These are phyloP conservation scores for Monosporascus sp. DNA, from an alignment of 2,329 filamentous ascomycete genomes.

Conservation along the genomic window DNA sequence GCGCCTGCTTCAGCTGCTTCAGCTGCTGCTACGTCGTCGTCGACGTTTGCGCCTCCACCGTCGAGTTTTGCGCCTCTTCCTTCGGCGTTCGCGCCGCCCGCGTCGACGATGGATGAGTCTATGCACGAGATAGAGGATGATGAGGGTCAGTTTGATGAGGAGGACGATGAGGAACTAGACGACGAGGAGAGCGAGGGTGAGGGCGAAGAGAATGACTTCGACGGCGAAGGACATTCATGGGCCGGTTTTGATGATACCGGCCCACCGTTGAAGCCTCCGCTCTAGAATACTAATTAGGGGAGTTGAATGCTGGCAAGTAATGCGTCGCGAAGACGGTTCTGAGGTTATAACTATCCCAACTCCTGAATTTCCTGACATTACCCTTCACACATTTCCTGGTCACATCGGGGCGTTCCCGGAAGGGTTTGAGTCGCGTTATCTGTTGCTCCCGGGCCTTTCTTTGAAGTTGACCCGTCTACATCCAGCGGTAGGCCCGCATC, in stretches of 20 bases:
- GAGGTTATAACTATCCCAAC: too few species aligned
- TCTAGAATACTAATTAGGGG: background rate
- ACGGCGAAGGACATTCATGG: slow-evolving; percentile 9
- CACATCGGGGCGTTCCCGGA: too few species aligned
- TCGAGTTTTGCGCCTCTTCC: too few species aligned
- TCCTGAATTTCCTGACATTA: too few species aligned
- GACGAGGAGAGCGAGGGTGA: slow-evolving; percentile 2
- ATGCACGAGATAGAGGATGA: background rate
- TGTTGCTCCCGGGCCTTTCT: too few species aligned
- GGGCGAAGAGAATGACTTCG: slow-evolving; percentile 9
- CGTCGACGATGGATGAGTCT: background rate
- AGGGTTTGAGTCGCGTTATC: too few species aligned
- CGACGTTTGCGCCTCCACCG: too few species aligned
- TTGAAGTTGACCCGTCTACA: too few species aligned
- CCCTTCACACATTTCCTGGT: too few species aligned
- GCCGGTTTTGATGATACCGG: slow-evolving; percentile 8
- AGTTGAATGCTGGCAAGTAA: too few species aligned
- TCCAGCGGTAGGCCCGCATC: too few species aligned
- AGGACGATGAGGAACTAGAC: slow-evolving; percentile 1
- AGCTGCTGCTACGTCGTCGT: background rate
- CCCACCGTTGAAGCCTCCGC: slow-evolving; percentile 12
- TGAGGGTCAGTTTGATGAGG: background rate
- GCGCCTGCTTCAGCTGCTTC: background rate
- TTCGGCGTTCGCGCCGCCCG: background rate
- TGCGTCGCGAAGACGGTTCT: too few species aligned